These are phyloP conservation scores for Albugo laibachii DNA, from an alignment of 352 stramenopile species.

Conservation along the genomic window DNA sequence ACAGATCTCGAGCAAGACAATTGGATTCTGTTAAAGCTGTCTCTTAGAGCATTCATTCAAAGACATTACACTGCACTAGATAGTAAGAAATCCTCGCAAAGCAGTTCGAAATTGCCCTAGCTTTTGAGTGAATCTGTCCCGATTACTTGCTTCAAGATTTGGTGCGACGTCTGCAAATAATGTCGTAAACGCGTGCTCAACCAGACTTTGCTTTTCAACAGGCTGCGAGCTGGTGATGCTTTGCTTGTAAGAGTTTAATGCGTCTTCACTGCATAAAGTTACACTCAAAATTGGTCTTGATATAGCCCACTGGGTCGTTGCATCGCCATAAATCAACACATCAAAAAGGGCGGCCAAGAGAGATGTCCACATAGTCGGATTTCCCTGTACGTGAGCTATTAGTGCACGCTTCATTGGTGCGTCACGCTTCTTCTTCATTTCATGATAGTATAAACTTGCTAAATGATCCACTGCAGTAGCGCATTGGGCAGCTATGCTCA, in stretches of 20 bases:
- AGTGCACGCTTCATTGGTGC: slow-evolving; percentile 86
- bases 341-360: slow-evolving; percentile 88
- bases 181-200: slow-evolving; percentile 93
- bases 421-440: slow-evolving; percentile 92
- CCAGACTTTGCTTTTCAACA: slow-evolving; percentile 78
- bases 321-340: slow-evolving; percentile 91
- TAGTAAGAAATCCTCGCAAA: slow-evolving; percentile 87
- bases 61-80: slow-evolving; percentile 16
- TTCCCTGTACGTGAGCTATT: slow-evolving; percentile 76
- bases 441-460: slow-evolving; percentile 86
- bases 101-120: slow-evolving; percentile 92
- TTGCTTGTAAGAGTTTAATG: slow-evolving; percentile 88
- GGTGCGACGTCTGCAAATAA: slow-evolving; percentile 88
- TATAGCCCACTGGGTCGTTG: slow-evolving; percentile 94
- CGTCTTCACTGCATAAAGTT: slow-evolving; percentile 88
- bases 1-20: too few relatives aligned
- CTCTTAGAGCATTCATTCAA: too few relatives aligned
- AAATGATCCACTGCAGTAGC: slow-evolving; percentile 92
- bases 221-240: slow-evolving; percentile 87
- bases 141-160: slow-evolving; percentile 92
- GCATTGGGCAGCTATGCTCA: slow-evolving; percentile 87
- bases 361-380: slow-evolving; percentile 84
- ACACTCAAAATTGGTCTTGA: slow-evolving; percentile 95
- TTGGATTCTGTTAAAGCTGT: too few relatives aligned
- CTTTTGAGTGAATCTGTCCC: slow-evolving; percentile 96